phyloP scores from a whole-genome alignment of 805 yeast genomes.

The Torulaspora indica region DNA sequence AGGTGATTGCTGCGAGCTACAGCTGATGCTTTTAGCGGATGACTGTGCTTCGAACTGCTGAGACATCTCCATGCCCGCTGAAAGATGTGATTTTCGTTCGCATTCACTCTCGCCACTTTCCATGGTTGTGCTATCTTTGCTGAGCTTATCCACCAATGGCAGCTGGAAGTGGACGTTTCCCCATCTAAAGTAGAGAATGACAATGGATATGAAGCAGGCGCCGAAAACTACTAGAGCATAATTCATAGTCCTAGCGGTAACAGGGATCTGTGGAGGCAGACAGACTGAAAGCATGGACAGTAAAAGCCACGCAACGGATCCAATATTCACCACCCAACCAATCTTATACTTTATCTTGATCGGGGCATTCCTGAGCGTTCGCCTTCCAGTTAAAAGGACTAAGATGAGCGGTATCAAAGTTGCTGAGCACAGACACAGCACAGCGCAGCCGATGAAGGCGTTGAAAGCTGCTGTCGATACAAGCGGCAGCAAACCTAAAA shows the following conservation, averaged over 20 bases:
- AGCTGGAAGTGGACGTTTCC: constrained; percentile 60
- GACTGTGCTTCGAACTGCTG: not conserved
- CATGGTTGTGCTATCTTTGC: not conserved
- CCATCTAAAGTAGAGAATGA: constrained; percentile 53
- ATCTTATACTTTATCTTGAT: constrained; percentile 54
- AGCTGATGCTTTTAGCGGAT: not conserved
- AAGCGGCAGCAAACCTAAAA: constrained; percentile 60
- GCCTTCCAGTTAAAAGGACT: constrained; percentile 54
- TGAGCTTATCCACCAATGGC: constrained; percentile 42
- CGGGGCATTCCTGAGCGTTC: constrained; percentile 61
- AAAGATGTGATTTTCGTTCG: not conserved
- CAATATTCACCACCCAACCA: constrained; percentile 59
- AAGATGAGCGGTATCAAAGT: constrained; percentile 70
- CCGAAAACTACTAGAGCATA: constrained; percentile 60
- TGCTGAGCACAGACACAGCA: constrained; percentile 66
- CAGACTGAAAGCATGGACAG: constrained; percentile 60
- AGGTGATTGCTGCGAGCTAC: not conserved
- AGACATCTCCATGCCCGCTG: not conserved
- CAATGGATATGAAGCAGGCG: constrained; percentile 44
- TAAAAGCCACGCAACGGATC: constrained; percentile 57
- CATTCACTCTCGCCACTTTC: not conserved
- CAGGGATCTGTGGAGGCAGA: constrained; percentile 61
- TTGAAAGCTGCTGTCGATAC: constrained; percentile 71
- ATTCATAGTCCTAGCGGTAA: constrained; percentile 41
- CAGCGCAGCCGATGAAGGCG: constrained; percentile 81